Percentiles rank a stretch among this genome's conserved stretches.
phyloP scores from a whole-genome alignment of 1,284 basidiomycete species.

The Tilletia caries region DNA sequence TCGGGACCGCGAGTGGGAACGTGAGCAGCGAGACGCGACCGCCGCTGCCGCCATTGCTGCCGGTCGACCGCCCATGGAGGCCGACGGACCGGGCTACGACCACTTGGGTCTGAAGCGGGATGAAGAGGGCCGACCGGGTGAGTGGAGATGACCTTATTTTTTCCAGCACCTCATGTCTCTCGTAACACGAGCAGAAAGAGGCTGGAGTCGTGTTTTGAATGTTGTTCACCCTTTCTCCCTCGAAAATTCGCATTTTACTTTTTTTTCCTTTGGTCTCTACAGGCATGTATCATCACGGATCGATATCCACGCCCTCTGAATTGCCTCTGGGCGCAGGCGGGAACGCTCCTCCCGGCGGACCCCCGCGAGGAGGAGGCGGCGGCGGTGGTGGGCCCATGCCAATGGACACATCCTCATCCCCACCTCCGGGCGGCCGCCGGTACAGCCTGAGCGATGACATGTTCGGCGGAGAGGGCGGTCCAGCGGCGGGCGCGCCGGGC shows the following conservation, averaged over 20 bases:
- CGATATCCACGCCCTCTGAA: conserved; percentile 8
- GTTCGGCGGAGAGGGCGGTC: not conserved
- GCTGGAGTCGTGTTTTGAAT: no score
- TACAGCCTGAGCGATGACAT: no score
- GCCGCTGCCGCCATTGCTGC: not conserved
- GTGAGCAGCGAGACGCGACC: conserved; percentile 6
- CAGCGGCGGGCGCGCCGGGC: conserved; percentile 29
- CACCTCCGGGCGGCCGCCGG: not conserved
- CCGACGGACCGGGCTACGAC: not conserved
- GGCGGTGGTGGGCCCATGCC: conserved; percentile 6
- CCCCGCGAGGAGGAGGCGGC: conserved; percentile 18
- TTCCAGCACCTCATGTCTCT: no score
- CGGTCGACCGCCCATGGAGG: not conserved
- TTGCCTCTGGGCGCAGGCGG: conserved; percentile 4
- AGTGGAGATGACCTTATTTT: no score
- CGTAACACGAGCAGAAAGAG: no score
- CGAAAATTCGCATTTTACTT: no score
- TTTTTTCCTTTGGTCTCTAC: no score
- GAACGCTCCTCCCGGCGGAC: conserved; percentile 29
- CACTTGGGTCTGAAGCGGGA: conserved; percentile 5
- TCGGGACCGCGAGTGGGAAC: conserved; percentile 19
- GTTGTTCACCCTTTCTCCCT: no score
- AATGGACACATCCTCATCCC: conserved; percentile 8
- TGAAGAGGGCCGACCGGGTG: not conserved
- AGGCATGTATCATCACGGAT: not conserved